phyloP scores from a whole-genome alignment of 768 basidiomycete species.

The Leccinum variicolor region DNA sequence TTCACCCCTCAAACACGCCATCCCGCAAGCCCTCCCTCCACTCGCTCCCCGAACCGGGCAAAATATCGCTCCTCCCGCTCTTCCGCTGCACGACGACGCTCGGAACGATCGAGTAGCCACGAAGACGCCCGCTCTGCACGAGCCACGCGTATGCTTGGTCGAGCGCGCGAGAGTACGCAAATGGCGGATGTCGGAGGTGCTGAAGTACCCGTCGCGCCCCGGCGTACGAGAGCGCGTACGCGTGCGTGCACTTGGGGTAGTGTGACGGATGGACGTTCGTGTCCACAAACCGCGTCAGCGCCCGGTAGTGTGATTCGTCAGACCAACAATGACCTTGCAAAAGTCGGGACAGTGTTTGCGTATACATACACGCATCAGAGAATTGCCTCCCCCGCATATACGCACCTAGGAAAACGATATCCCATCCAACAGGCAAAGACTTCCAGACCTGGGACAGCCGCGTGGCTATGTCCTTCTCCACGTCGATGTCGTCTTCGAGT shows the following conservation, averaged over 20 bases:
- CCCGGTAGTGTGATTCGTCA: constrained; percentile 50
- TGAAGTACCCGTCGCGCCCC: constrained; percentile 62
- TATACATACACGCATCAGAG: neutral
- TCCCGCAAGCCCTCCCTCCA: constrained; percentile 53
- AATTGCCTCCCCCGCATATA: neutral
- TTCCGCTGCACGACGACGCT: constrained; percentile 69
- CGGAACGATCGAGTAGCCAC: constrained; percentile 63
- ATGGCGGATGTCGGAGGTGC: constrained; percentile 58
- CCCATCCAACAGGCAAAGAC: constrained; percentile 60
- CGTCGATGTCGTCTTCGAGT: constrained; percentile 79
- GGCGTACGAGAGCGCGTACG: constrained; percentile 55
- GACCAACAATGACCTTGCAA: constrained; percentile 76
- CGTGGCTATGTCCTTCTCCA: constrained; percentile 57
- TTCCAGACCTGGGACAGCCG: constrained; percentile 47
- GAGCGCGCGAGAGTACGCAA: constrained; percentile 75
- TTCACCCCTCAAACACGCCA: constrained; percentile 41
- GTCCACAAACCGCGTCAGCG: constrained; percentile 26
- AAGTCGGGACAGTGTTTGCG: neutral
- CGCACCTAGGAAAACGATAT: constrained; percentile 69
- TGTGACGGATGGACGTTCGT: constrained; percentile 52
- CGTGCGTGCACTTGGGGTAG: constrained; percentile 70
- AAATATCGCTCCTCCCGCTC: constrained; percentile 52
- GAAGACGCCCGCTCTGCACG: constrained; percentile 50
- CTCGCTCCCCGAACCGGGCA: constrained; percentile 42
- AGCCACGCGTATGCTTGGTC: constrained; percentile 76